Conservation (phyloP, 306 rosid species). For the Lithocarpus polystachyus region DNA sequence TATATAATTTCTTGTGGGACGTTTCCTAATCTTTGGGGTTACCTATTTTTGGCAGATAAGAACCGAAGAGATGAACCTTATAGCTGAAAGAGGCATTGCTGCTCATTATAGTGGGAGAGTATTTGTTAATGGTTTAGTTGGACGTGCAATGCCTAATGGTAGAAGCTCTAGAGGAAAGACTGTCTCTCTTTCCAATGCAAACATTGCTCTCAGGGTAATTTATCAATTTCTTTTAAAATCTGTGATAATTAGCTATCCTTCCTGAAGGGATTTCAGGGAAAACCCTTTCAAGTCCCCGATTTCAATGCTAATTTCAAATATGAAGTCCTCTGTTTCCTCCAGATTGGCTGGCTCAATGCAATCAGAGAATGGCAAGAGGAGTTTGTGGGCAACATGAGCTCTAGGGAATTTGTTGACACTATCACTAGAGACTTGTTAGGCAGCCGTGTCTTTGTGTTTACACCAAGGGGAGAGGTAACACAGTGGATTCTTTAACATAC, state of each 20-base stretch:
- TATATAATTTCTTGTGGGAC: not conserved
- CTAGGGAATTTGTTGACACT: slow-evolving; percentile 97
- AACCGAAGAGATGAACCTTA: slow-evolving; percentile 95
- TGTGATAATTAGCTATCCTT: slow-evolving; percentile 21
- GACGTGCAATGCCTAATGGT: slow-evolving; percentile 56
- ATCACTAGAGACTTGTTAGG: slow-evolving; percentile 92
- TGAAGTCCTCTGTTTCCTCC: slow-evolving; percentile 37
- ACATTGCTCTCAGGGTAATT: slow-evolving; percentile 94
- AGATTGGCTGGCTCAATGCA: slow-evolving; percentile 99
- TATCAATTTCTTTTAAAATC: slow-evolving; percentile 12
- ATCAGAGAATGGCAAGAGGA: slow-evolving; percentile 99
- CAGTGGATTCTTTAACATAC: slow-evolving; percentile 7
- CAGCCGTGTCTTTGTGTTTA: slow-evolving; percentile 95
- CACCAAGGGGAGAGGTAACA: slow-evolving; percentile 96
- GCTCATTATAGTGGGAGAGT: slow-evolving; percentile 93
- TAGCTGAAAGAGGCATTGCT: slow-evolving; percentile 99
- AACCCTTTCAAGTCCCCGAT: slow-evolving; percentile 13
- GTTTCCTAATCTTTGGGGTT: slow-evolving; percentile 9
- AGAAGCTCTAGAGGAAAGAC: slow-evolving; percentile 83
- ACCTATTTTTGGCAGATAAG: slow-evolving; percentile 63
- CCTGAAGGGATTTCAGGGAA: slow-evolving; percentile 24
- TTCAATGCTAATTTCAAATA: slow-evolving; percentile 36
- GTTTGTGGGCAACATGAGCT: slow-evolving; percentile 99
- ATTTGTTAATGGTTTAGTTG: slow-evolving; percentile 61
- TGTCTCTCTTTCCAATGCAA: slow-evolving; percentile 87